These are phyloP conservation scores for Entonaema liquescens DNA, from an alignment of 495 filamentous ascomycete genomes.

Conservation along the genomic window DNA sequence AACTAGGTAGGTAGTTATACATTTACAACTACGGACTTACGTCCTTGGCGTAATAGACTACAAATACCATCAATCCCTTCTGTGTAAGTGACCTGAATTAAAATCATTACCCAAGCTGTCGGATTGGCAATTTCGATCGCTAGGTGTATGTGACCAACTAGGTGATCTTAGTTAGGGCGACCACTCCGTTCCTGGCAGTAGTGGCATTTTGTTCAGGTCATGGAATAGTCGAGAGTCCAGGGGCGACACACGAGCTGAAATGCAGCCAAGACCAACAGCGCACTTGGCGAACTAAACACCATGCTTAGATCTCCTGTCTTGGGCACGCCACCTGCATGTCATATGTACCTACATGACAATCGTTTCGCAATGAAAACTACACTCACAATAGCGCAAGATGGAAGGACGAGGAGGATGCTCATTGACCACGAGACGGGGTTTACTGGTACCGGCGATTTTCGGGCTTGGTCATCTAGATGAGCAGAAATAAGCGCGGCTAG, in stretches of 20 bases:
- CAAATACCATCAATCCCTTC: no score
- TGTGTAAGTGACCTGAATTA: no score
- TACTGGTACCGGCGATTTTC: neutral
- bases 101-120: no score
- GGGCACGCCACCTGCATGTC: neutral
- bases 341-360: neutral
- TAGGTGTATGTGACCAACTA: no score
- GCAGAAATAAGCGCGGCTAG: no score
- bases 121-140: no score
- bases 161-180: no score
- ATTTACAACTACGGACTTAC: no score
- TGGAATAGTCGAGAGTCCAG: slow-evolving; percentile 7
- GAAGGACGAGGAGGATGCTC: neutral
- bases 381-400: neutral
- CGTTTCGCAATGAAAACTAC: neutral
- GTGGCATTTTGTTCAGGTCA: neutral
- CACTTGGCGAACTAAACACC: neutral
- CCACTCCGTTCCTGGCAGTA: neutral
- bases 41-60: no score
- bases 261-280: slow-evolving; percentile 25
- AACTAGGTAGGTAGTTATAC: no score
- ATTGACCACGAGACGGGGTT: neutral
- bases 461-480: neutral
- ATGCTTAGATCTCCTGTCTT: neutral
- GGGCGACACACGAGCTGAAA: slow-evolving; percentile 29